Percentiles rank a stretch among this genome's conserved stretches.
Conservation (phyloP, 768 basidiomycete species). For the Trametes punicea region DNA sequence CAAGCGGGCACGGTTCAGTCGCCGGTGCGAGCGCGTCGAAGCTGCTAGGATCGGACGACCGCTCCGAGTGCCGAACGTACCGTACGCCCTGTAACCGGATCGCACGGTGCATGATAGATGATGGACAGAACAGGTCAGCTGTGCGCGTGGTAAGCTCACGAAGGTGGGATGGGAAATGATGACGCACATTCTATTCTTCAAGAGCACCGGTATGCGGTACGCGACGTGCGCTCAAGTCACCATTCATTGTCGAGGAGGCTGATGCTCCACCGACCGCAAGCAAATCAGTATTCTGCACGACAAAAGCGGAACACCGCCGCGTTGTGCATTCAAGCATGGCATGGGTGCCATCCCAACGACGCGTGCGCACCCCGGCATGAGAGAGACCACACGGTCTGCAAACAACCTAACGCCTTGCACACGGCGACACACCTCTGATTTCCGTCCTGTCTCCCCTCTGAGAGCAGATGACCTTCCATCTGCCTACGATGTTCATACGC, state of each 20-base stretch:
- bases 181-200: not conserved
- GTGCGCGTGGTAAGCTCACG: not conserved
- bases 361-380: slow-evolving; percentile 1
- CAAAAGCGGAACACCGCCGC: not conserved
- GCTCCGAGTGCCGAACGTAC: not conserved
- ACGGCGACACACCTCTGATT: not conserved
- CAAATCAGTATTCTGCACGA: not conserved
- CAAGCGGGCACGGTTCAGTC: not conserved
- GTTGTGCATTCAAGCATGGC: not conserved
- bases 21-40: not conserved
- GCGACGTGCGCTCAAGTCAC: too few species aligned
- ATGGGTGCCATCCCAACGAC: not conserved
- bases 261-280: not conserved
- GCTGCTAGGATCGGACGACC: not conserved
- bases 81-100: not conserved
- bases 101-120: not conserved
- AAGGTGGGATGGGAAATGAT: not conserved
- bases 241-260: not conserved
- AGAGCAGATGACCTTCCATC: too few species aligned
- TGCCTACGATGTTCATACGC: too few species aligned
- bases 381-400: not conserved
- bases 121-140: not conserved
- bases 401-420: not conserved
- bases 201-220: not conserved
- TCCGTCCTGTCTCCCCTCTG: too few species aligned